Percentiles rank a stretch among this genome's conserved stretches.
Evolutionary conservation across 768 basidiomycete species (phyloP).

Genomic region (Mycena capillaripes): DNA sequence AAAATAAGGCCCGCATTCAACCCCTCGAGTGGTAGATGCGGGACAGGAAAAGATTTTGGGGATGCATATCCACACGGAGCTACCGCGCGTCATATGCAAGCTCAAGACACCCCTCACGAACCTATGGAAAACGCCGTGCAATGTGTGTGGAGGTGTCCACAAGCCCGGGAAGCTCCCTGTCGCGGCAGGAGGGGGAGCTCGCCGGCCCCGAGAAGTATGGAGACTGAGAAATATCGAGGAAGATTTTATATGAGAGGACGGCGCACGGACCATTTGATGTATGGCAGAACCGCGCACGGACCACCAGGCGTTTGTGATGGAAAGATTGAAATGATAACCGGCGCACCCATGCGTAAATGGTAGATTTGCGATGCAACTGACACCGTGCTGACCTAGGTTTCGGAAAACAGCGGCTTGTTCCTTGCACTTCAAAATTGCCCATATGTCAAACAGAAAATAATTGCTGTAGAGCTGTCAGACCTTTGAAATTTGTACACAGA

Average conservation of each 20-base stretch:
- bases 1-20: slow-evolving; percentile 20
- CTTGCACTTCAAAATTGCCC: no score
- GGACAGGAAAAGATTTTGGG: slow-evolving; percentile 21
- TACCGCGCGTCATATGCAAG: slow-evolving; percentile 4
- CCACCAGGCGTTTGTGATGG: not conserved
- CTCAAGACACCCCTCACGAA: slow-evolving; percentile 7
- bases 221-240: accelerated
- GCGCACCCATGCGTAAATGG: no score
- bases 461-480: no score
- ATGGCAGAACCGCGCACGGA: not conserved
- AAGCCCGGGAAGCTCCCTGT: slow-evolving; percentile 6
- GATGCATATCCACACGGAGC: not conserved
- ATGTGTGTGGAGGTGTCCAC: slow-evolving; percentile 3
- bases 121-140: not conserved
- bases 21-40: slow-evolving; percentile 14
- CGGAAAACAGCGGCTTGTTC: no score
- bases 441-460: no score
- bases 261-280: slow-evolving; percentile 4
- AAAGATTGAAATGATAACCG: no score
- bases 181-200: slow-evolving; percentile 22
- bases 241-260: not conserved
- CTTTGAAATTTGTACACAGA: no score
- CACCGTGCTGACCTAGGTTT: no score
- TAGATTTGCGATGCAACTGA: no score
- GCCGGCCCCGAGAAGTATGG: not conserved